These are phyloP conservation scores for Malania oleifera DNA, from an alignment of 164 flowering plant species.

Conservation along the genomic window DNA sequence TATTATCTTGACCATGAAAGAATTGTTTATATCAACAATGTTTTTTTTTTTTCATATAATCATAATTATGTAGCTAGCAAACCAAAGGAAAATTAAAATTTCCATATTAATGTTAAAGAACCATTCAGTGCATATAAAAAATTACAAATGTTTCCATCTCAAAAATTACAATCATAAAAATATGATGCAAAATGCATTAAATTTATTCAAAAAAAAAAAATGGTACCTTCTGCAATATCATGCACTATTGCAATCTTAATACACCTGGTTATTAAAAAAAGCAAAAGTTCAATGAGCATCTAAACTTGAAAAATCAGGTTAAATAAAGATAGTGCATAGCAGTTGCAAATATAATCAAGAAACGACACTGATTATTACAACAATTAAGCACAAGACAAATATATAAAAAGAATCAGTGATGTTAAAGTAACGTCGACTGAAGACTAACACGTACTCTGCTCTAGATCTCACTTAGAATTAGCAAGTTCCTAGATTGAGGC, in stretches of 20 bases:
- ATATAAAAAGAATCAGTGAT: background rate
- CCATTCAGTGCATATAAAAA: too few relatives aligned
- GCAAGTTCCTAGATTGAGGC: background rate
- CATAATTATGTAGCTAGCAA: too few relatives aligned
- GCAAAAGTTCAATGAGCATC: background rate
- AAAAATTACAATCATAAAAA: background rate
- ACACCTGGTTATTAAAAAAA: constrained; percentile 51
- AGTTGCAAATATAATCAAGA: background rate
- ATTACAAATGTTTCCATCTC: too few relatives aligned
- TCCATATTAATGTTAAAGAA: too few relatives aligned
- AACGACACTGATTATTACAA: background rate
- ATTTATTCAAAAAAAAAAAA: background rate
- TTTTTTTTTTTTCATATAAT: too few relatives aligned
- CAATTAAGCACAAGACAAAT: background rate
- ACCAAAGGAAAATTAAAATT: too few relatives aligned
- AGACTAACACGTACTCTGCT: background rate
- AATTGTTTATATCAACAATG: too few relatives aligned
- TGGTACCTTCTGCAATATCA: constrained; percentile 94
- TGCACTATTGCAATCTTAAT: constrained; percentile 95
- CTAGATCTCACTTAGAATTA: background rate
- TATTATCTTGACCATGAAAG: too few relatives aligned
- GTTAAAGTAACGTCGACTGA: background rate
- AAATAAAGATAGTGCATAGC: background rate
- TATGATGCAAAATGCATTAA: background rate
- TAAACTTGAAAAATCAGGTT: too few relatives aligned